Conservation (phyloP, 2,329 filamentous ascomycete species). For the Colletotrichum somersetense region DNA sequence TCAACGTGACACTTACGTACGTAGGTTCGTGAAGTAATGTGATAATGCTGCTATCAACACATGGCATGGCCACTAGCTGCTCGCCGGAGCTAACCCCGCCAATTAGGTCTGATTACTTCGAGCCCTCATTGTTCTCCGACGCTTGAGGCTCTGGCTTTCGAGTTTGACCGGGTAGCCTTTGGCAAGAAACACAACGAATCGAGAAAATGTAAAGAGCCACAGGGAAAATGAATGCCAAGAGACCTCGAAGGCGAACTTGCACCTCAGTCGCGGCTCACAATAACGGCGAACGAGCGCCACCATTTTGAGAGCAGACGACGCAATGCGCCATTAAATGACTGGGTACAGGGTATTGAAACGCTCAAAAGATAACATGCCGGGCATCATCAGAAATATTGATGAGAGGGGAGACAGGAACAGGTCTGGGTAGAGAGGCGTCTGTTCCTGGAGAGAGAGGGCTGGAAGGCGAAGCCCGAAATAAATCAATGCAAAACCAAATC, state of each 20-base stretch:
- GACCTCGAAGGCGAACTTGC: not conserved
- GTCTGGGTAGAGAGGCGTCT: not conserved
- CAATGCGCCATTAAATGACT: not conserved
- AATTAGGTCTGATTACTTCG: too few relatives aligned
- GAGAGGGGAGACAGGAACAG: not conserved
- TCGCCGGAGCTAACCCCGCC: conserved; percentile 7
- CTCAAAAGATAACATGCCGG: not conserved
- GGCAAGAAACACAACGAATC: not conserved
- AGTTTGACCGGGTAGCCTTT: not conserved
- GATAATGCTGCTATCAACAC: not conserved
- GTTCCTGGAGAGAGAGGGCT: not conserved
- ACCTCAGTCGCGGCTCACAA: conserved; percentile 3
- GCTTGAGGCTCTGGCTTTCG: not conserved
- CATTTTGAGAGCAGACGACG: not conserved
- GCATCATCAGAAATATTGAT: not conserved
- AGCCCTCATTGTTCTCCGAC: not conserved
- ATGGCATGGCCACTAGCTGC: not conserved
- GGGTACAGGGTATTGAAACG: not conserved
- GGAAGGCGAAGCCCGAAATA: conserved; percentile 9
- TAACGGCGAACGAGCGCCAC: not conserved
- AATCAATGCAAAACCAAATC: not conserved
- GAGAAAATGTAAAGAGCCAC: not conserved
- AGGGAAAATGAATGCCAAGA: not conserved
- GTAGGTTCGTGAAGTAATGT: not conserved
- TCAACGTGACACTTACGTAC: not conserved